phyloP scores from a whole-genome alignment of 345 rosid genomes.

The Boechera divaricarpa region DNA sequence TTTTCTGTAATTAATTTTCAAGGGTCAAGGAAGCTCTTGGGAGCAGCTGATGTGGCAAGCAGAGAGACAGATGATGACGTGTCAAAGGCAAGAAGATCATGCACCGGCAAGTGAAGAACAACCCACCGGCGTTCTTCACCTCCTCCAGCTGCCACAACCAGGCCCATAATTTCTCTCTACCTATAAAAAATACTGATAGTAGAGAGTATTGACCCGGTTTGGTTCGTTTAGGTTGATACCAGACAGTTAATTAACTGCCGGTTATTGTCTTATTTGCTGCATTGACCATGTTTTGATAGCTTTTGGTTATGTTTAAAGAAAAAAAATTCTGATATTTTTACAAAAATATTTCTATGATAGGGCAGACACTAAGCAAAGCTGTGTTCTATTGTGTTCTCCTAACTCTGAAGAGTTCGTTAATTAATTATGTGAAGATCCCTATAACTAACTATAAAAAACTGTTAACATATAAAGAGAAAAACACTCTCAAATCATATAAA shows the following conservation, averaged over 20 bases:
- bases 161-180: not conserved
- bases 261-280: not conserved
- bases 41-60: conserved; percentile 31
- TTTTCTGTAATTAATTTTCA: no score
- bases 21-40: conserved; percentile 25
- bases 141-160: not conserved
- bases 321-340: not conserved
- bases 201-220: conserved; percentile 10
- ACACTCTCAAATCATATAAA: not conserved
- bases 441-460: no score
- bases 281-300: not conserved
- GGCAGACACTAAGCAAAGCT: not conserved
- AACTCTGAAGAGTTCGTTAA: no score
- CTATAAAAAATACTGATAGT: no score
- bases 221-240: conserved; percentile 16
- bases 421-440: no score
- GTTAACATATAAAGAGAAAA: not conserved
- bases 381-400: no score
- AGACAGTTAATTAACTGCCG: not conserved
- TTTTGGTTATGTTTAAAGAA: not conserved
- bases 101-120: conserved; percentile 19
- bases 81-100: conserved; percentile 20
- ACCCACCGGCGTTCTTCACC: conserved; percentile 28
- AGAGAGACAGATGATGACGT: conserved; percentile 20
- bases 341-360: no score